These are phyloP conservation scores for Trichoderma sp. DNA, from an alignment of 2,329 filamentous ascomycete genomes.

Conservation along the genomic window DNA sequence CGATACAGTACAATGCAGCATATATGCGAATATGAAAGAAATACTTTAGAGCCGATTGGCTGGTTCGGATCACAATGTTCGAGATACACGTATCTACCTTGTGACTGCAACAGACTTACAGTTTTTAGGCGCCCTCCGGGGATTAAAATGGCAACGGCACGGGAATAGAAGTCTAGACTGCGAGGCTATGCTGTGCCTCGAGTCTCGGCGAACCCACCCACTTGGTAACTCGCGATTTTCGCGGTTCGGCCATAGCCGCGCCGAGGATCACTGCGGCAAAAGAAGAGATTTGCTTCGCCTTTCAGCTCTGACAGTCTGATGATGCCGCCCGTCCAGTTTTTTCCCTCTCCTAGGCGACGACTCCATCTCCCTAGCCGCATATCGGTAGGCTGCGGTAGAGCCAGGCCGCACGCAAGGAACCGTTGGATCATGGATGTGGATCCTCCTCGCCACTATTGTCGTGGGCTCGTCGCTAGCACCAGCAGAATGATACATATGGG, in stretches of 20 bases:
- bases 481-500: neutral
- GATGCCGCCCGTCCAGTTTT: neutral
- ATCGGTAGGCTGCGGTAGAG: neutral
- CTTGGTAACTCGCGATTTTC: neutral
- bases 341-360: neutral
- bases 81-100: neutral
- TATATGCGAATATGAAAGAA: slow-evolving; percentile 9
- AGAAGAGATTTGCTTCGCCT: neutral
- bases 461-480: neutral
- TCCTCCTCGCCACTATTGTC: slow-evolving; percentile 16
- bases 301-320: neutral
- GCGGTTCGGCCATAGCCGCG: neutral
- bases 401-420: neutral
- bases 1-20: neutral
- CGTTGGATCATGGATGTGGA: slow-evolving; percentile 20
- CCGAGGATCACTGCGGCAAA: neutral
- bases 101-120: slow-evolving; percentile 1
- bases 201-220: neutral
- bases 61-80: neutral
- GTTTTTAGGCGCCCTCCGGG: neutral
- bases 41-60: neutral
- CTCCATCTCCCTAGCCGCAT: slow-evolving; percentile 3
- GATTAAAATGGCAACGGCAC: neutral
- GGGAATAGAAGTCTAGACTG: neutral
- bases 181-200: neutral